These are phyloP conservation scores for Vararia minispora DNA, from an alignment of 768 basidiomycete species.

Conservation along the genomic window DNA sequence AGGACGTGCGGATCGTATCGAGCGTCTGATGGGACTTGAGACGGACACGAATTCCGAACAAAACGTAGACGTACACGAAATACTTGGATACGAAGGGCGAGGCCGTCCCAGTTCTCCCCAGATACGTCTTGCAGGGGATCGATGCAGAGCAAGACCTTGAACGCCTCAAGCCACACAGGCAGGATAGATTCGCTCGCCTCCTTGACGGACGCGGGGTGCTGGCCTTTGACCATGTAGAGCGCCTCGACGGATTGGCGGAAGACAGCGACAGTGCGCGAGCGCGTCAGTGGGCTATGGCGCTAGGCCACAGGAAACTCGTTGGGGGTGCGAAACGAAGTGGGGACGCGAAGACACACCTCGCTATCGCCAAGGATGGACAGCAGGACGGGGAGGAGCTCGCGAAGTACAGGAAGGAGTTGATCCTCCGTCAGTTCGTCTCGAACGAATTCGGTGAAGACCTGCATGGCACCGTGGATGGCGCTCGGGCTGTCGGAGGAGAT, in stretches of 20 bases:
- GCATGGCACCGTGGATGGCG: slow-evolving; percentile 91
- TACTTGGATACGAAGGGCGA: slow-evolving; percentile 71
- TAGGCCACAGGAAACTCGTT: slow-evolving; percentile 15
- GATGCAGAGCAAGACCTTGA: slow-evolving; percentile 60
- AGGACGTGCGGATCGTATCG: slow-evolving; percentile 68
- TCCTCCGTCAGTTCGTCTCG: slow-evolving; percentile 89
- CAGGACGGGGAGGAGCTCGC: slow-evolving; percentile 78
- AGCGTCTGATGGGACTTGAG: slow-evolving; percentile 44
- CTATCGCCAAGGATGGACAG: slow-evolving; percentile 67
- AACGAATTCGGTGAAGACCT: slow-evolving; percentile 91
- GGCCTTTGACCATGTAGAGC: slow-evolving; percentile 91
- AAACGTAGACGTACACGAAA: slow-evolving; percentile 50
- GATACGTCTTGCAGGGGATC: slow-evolving; percentile 57
- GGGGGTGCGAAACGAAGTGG: slow-evolving; percentile 4
- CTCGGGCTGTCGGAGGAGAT: slow-evolving; percentile 62
- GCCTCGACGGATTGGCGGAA: slow-evolving; percentile 86
- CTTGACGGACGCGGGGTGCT: slow-evolving; percentile 78
- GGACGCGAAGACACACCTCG: slow-evolving; percentile 35
- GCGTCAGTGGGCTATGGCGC: slow-evolving; percentile 70
- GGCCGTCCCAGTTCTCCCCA: slow-evolving; percentile 64
- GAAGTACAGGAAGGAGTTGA: slow-evolving; percentile 86
- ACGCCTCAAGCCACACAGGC: slow-evolving; percentile 87
- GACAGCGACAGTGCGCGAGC: slow-evolving; percentile 76
- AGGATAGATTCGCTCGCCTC: slow-evolving; percentile 73
- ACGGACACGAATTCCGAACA: not conserved